Evolutionary conservation across 139 green algal genomes (phyloP).

Genomic region (Tetraselmis striata): DNA sequence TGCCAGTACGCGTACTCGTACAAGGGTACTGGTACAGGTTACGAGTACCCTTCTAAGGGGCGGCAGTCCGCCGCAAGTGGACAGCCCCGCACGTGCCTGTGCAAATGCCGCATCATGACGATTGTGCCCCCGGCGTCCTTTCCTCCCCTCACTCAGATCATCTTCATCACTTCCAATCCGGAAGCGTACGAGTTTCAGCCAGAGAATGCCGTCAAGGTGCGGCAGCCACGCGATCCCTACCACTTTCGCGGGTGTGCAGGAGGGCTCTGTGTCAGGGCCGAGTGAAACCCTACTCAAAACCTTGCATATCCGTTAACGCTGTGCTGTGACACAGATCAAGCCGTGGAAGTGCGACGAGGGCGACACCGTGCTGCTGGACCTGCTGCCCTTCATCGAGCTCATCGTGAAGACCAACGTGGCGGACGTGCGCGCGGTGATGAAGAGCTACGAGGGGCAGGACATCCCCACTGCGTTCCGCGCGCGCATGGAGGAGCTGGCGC

Average conservation of each 20-base stretch:
- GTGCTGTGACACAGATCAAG: constrained; percentile 28
- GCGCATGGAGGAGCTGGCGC: constrained; percentile 41
- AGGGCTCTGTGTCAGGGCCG: too few species aligned
- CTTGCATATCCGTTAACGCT: too few species aligned
- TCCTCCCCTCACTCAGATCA: constrained; percentile 12
- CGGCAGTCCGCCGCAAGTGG: too few species aligned
- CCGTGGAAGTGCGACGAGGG: constrained; percentile 49
- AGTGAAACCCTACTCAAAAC: too few species aligned
- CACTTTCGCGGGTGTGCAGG: too few species aligned
- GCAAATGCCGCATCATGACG: too few species aligned
- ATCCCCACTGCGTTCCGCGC: constrained; percentile 76
- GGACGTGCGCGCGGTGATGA: constrained; percentile 64
- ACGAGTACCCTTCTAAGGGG: too few species aligned
- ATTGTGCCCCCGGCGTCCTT: too few species aligned
- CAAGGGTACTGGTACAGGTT: too few species aligned
- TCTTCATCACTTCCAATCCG: constrained; percentile 35
- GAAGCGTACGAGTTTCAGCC: constrained; percentile 66
- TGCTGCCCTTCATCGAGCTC: constrained; percentile 77
- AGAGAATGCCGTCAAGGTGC: constrained; percentile 82
- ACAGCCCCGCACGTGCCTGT: too few species aligned
- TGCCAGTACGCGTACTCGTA: too few species aligned
- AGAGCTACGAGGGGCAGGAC: constrained; percentile 77
- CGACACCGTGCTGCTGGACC: constrained; percentile 85
- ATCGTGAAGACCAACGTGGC: constrained; percentile 42
- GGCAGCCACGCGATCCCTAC: too few species aligned